Evolutionary conservation across 208 protist species (phyloP), one percentile per base, ranked within the genome.

Genomic region (Naegleria fowleri): DNA sequence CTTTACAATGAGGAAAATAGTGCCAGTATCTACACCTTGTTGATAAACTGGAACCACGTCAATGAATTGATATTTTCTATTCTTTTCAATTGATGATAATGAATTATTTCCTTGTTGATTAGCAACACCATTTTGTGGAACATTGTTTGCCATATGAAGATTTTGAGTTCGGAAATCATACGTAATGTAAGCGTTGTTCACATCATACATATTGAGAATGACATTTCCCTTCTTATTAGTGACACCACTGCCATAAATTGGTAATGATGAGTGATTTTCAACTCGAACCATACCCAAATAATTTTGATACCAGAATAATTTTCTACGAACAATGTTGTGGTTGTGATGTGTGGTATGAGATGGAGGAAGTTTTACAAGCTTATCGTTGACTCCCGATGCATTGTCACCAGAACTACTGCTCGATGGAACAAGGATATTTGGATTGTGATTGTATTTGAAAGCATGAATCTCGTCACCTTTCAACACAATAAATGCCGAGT

Each of bases 251-350:
- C 55, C 55, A 67, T 67, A 67, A 29, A 67, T 29, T 15, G 19
- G 11, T 67, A 29, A 67, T 36, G 29, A 9, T 36, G 67, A 13
- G 36, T 36, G 5, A 29, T 36, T 36, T n/a, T 79, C 67, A 36
- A 79, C 67, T 36, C 67, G 67, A 36, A 33, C 67, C 29, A 79
- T 36, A 36, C 67, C 67, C n/a, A 79, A 79, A 79, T 79, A 79
- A 79, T 79, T 79, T 79, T 79, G 67, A 79, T 79, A 79, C 67
- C 67, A 79, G n/a, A 79, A 79, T 36, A 79, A 36, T 79, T 79
- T 79, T 0, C 29, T 25, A 29, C 29, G 16, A 36, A 79, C 1
- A 67, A 67, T 67, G 22, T 29, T 67, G 3, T 67, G 55, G 25
- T 29, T 79, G 16, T 79, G 67, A 33, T 36, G 67, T 36, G 29